Evolutionary conservation across 2,329 filamentous ascomycete species (phyloP).

Genomic region (Aspergillus fumigatus): DNA sequence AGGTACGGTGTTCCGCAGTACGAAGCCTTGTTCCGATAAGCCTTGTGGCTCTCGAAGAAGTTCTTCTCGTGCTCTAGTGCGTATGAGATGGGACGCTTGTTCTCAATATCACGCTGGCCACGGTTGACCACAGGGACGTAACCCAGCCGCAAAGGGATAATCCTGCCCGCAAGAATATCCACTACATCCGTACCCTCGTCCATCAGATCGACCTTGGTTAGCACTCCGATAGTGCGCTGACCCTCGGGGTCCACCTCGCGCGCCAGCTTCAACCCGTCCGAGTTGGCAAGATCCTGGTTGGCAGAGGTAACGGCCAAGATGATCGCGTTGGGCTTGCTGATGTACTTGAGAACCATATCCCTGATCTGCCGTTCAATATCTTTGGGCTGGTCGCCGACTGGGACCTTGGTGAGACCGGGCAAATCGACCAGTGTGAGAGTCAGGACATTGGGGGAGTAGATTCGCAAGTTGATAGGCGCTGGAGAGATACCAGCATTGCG

Average conservation of each 20-base stretch:
- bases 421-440: slow-evolving; percentile 95
- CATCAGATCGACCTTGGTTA: slow-evolving; percentile 99
- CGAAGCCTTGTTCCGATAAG: slow-evolving; percentile 95
- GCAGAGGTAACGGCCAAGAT: slow-evolving; percentile 94
- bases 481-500: slow-evolving; percentile 95
- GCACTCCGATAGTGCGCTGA: slow-evolving; percentile 94
- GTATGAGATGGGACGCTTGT: slow-evolving; percentile 88
- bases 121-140: slow-evolving; percentile 98
- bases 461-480: slow-evolving; percentile 92
- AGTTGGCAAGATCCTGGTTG: slow-evolving; percentile 98
- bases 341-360: slow-evolving; percentile 98
- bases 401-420: slow-evolving; percentile 93
- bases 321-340: slow-evolving; percentile 96
- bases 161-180: slow-evolving; percentile 93
- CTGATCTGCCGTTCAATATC: slow-evolving; percentile 96
- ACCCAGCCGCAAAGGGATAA: slow-evolving; percentile 89
- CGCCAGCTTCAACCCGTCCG: slow-evolving; percentile 92
- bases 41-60: slow-evolving; percentile 98
- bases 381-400: slow-evolving; percentile 90
- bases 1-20: slow-evolving; percentile 98
- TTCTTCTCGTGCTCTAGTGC: slow-evolving; percentile 91
- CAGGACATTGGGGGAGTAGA: slow-evolving; percentile 97
- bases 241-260: slow-evolving; percentile 96
- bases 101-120: slow-evolving; percentile 97
- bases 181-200: slow-evolving; percentile 97